These are phyloP conservation scores for Canavalia ensiformis DNA, from an alignment of 306 rosid genomes.

Conservation along the genomic window DNA sequence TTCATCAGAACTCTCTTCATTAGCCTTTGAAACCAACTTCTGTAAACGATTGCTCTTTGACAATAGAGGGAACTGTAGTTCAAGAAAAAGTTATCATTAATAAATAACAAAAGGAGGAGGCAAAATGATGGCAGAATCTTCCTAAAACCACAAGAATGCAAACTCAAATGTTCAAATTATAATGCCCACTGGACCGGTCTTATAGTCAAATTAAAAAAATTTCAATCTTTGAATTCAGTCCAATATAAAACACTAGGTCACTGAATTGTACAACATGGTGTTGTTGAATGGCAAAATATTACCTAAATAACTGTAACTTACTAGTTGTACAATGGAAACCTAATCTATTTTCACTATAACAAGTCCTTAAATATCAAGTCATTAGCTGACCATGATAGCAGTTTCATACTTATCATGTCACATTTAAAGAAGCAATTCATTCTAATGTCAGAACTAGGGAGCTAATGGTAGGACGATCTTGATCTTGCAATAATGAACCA, in stretches of 20 bases:
- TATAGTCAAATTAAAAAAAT: background rate
- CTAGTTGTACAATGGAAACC: background rate
- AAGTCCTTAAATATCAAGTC: background rate
- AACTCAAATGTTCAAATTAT: slow-evolving; percentile 6
- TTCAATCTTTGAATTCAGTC: background rate
- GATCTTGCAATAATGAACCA: no score
- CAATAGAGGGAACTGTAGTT: slow-evolving; percentile 84
- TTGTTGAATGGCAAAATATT: slow-evolving; percentile 1
- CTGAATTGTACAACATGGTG: background rate
- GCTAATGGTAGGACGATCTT: no score
- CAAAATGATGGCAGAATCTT: slow-evolving; percentile 6
- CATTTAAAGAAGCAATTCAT: no score
- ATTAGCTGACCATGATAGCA: background rate
- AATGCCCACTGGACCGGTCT: background rate
- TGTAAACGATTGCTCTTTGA: slow-evolving; percentile 88
- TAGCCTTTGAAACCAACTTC: slow-evolving; percentile 65
- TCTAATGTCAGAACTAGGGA: no score
- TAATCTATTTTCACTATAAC: background rate
- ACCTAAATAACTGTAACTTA: slow-evolving; percentile 14
- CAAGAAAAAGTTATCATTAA: slow-evolving; percentile 41
- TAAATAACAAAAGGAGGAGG: slow-evolving; percentile 16
- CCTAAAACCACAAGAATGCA: slow-evolving; percentile 18
- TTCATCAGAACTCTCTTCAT: slow-evolving; percentile 77
- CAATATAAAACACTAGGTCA: slow-evolving; percentile 3
- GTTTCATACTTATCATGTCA: no score